Base-by-base conservation (phyloP, 495 filamentous ascomycete genomes). In the Penicillium tannophilum region DNA sequence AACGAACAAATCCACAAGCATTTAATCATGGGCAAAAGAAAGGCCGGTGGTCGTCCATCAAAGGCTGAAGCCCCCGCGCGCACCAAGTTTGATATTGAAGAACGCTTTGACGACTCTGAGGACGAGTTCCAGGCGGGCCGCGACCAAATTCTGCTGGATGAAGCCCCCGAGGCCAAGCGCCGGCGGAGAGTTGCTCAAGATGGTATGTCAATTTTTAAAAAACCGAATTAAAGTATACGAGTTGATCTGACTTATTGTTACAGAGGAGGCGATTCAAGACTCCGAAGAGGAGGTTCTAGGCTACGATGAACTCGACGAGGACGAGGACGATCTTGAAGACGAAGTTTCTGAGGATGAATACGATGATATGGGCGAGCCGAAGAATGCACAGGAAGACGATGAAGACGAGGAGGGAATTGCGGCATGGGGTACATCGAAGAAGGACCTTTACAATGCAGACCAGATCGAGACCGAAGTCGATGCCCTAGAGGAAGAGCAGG, bases 391-490 rank as follows among this genome's bases (percentile, higher is more conserved):
- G 4, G 69, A 61, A 8, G 63, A 63, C 2, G 70, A 83, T 8
- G 87, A 88, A 16, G 89, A 88, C 11, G 89, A 91, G 58, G 88
- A 88, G 6, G 85, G 86, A n/a, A 84, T 87, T 57, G 85, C 84
- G 30, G 94, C 84, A 65, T 94, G 91, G 91, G 95, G 94, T 39
- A 83, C 86, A 3, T 92, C 91, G 3, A 94, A 84, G 67, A 89
- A 88, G 58, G 92, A 95, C 59, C 93, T 97, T 71, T 98, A 98
- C 73, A 82, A 96, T 77, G 90, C 90, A 35, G 91, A 96, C 65
- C 80, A 83, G 20, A 95, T 94, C 54, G 90, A 95, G 71, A 97
- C 91, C 6, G 93, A 97, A 71, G 86, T 86, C 52, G 93, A 96
- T 79, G 93, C 93, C 1, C 70, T 94, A 55, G 92, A 92, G 63